These are phyloP conservation scores for Hanseniaspora valbyensis DNA, from an alignment of 805 yeast species.

Conservation along the genomic window DNA sequence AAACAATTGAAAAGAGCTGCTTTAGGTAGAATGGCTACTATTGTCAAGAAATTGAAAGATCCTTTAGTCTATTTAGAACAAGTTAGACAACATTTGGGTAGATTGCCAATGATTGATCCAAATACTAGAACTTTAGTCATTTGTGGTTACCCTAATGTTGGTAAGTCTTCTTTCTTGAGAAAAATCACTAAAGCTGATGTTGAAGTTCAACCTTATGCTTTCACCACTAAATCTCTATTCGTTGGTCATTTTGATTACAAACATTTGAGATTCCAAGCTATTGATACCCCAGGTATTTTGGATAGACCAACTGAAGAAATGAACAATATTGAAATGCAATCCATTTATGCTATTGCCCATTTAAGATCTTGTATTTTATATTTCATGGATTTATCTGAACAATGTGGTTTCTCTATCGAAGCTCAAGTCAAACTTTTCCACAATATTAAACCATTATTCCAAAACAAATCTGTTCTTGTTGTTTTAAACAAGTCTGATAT, in stretches of 20 bases:
- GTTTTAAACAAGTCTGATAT: conserved; percentile 94
- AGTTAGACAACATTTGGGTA: conserved; percentile 97
- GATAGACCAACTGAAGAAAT: conserved; percentile 98
- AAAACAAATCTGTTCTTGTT: conserved; percentile 90
- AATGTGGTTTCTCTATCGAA: conserved; percentile 96
- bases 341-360: conserved; percentile 97
- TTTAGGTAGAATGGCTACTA: conserved; percentile 98
- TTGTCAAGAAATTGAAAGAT: conserved; percentile 88
- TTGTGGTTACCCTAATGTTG: conserved; percentile 99
- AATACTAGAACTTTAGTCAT: conserved; percentile 93
- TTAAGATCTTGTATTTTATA: conserved; percentile 90
- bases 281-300: conserved; percentile 97
- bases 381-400: conserved; percentile 97
- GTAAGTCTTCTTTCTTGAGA: conserved; percentile 88
- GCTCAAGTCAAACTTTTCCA: conserved; percentile 96
- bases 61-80: conserved; percentile 89
- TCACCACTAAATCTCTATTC: conserved; percentile 92
- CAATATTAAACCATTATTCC: conserved; percentile 91
- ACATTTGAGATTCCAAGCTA: conserved; percentile 94
- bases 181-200: conserved; percentile 96
- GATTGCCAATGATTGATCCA: conserved; percentile 96
- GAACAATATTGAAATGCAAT: conserved; percentile 99
- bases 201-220: conserved; percentile 98
- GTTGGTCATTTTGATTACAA: conserved; percentile 99
- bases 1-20: conserved; percentile 98